phyloP scores from a whole-genome alignment of 495 filamentous ascomycete genomes.

The Xylaria venustula region DNA sequence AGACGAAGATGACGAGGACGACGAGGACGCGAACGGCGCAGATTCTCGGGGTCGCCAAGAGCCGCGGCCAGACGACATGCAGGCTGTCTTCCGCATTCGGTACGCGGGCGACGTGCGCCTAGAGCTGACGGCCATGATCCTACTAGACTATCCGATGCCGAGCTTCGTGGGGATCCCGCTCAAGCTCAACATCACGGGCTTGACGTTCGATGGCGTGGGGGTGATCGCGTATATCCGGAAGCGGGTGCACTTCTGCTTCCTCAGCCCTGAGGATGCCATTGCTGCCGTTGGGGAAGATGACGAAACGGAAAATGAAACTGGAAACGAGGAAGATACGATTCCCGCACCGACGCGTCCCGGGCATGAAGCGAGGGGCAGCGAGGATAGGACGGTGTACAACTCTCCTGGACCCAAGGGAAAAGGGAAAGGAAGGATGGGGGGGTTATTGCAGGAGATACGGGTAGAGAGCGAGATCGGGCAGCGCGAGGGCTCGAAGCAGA shows the following conservation, averaged over 20 bases:
- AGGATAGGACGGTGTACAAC: not conserved
- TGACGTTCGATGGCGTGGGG: slow-evolving; percentile 92
- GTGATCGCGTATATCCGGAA: slow-evolving; percentile 86
- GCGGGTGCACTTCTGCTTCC: slow-evolving; percentile 84
- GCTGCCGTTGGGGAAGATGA: slow-evolving; percentile 59
- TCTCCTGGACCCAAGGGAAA: slow-evolving; percentile 20
- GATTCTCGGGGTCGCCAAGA: too few species aligned
- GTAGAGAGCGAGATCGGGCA: slow-evolving; percentile 98
- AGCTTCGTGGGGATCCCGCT: slow-evolving; percentile 92
- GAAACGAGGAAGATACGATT: slow-evolving; percentile 41
- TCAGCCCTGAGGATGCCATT: slow-evolving; percentile 82
- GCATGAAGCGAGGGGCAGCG: slow-evolving; percentile 10
- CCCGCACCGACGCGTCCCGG: slow-evolving; percentile 23
- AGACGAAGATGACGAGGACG: slow-evolving; percentile 10
- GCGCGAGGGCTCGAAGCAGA: slow-evolving; percentile 85
- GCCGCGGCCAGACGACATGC: slow-evolving; percentile 66
- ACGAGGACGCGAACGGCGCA: slow-evolving; percentile 31
- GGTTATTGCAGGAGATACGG: slow-evolving; percentile 83
- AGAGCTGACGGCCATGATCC: slow-evolving; percentile 86
- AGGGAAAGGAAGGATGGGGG: slow-evolving; percentile 63
- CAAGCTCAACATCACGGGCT: slow-evolving; percentile 86
- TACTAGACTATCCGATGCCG: slow-evolving; percentile 97
- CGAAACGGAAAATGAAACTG: slow-evolving; percentile 28
- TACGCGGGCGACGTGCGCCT: slow-evolving; percentile 84
- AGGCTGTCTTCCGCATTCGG: slow-evolving; percentile 83